Evolutionary conservation across 208 protist species (phyloP).

Genomic region (Acanthamoeba lenticulata): DNA sequence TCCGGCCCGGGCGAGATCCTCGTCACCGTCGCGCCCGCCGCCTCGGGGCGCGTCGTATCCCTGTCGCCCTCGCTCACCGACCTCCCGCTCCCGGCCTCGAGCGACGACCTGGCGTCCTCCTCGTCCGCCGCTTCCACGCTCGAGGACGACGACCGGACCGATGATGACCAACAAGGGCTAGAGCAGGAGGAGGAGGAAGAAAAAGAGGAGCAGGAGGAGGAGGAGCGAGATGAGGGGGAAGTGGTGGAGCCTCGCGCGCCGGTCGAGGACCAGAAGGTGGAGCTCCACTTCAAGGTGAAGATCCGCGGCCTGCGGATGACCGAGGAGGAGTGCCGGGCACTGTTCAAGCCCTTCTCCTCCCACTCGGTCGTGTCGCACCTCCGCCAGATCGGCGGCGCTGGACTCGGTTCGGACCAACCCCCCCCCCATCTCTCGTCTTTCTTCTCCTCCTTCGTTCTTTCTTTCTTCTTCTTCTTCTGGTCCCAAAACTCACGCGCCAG

Average conservation of each 20-base stretch:
- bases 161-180: background rate
- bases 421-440: background rate
- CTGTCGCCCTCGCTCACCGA: background rate
- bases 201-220: background rate
- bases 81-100: too few species aligned
- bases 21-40: background rate
- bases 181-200: background rate
- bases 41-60: background rate
- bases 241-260: background rate
- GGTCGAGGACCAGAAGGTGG: background rate
- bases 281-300: background rate
- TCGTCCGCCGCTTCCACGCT: background rate
- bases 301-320: background rate
- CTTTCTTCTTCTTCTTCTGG: background rate
- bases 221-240: background rate
- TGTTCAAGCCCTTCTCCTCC: conserved; percentile 32
- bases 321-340: background rate
- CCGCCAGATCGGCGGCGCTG: background rate
- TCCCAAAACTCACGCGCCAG: too few species aligned
- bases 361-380: background rate
- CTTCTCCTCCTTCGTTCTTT: background rate
- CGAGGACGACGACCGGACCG: background rate
- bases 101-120: too few species aligned
- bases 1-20: background rate
- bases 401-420: background rate